Percentiles rank a stretch among this genome's conserved stretches.
phyloP scores from a whole-genome alignment of 2,329 filamentous ascomycete genomes.

The Colletotrichum limetticola region DNA sequence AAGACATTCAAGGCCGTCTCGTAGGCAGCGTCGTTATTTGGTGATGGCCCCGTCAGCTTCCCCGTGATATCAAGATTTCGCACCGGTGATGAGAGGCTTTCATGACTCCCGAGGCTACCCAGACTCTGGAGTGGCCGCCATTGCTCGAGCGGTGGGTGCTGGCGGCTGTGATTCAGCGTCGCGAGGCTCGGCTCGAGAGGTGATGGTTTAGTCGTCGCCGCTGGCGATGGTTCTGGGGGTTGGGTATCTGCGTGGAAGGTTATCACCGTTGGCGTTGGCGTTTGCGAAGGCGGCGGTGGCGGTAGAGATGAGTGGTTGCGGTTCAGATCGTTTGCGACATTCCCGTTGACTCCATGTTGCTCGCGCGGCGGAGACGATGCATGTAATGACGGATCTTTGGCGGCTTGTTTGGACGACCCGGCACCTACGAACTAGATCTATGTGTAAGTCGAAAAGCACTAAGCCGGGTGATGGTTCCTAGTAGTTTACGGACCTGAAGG shows the following conservation, averaged over 20 bases:
- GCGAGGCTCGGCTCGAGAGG: constrained; percentile 17
- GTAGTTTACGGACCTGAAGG: constrained; percentile 34
- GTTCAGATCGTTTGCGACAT: not conserved
- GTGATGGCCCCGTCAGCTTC: not conserved
- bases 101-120: not conserved
- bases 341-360: not conserved
- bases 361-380: not conserved
- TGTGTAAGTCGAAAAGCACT: not conserved
- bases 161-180: not conserved
- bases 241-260: constrained; percentile 9
- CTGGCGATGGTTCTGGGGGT: not conserved
- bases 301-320: not conserved
- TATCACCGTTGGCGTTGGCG: not conserved
- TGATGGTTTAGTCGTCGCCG: not conserved
- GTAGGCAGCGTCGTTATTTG: constrained; percentile 36
- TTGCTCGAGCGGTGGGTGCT: not conserved
- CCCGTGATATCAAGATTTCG: constrained; percentile 1
- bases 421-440: constrained; percentile 27
- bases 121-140: constrained; percentile 18
- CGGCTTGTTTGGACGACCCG: not conserved
- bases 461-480: not conserved
- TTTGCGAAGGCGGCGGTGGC: not conserved
- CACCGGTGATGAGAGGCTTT: constrained; percentile 9
- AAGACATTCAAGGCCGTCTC: constrained; percentile 48
- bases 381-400: not conserved